phyloP scores from a whole-genome alignment of 2,329 filamentous ascomycete genomes.

The Diaporthe citri region DNA sequence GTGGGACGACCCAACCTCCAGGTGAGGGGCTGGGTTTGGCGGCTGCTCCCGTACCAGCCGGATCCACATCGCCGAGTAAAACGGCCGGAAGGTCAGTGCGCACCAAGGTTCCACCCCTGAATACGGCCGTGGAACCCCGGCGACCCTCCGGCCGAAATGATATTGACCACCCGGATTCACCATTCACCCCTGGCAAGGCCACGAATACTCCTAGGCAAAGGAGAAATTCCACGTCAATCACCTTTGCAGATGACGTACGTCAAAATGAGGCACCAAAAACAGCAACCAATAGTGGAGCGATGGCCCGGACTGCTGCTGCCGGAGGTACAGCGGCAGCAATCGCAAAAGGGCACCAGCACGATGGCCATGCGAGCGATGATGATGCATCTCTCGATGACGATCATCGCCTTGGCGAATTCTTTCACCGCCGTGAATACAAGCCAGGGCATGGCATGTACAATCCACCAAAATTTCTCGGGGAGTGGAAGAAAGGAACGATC shows the following conservation, averaged over 20 bases:
- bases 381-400: constrained; percentile 44
- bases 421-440: constrained; percentile 57
- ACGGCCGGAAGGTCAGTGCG: constrained; percentile 38
- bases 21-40: constrained; percentile 20
- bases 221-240: constrained; percentile 36
- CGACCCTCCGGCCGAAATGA: constrained; percentile 32
- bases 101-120: constrained; percentile 34
- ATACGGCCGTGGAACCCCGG: constrained; percentile 32
- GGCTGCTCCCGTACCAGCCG: constrained; percentile 35
- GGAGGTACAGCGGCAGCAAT: constrained; percentile 27
- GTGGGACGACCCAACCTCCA: constrained; percentile 20
- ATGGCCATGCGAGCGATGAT: constrained; percentile 49
- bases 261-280: constrained; percentile 32
- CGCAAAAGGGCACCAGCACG: constrained; percentile 37
- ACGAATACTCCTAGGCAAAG: constrained; percentile 42
- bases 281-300: constrained; percentile 10
- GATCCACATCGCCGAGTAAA: constrained; percentile 33
- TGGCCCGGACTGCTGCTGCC: constrained; percentile 37
- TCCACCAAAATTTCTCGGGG: constrained; percentile 72
- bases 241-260: constrained; percentile 23
- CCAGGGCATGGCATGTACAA: constrained; percentile 70
- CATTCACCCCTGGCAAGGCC: constrained; percentile 42
- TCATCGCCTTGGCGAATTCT: constrained; percentile 55
- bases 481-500: constrained; percentile 78
- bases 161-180: constrained; percentile 40